Evolutionary conservation across 2,329 filamentous ascomycete species (phyloP).

Genomic region (Neofusicoccum ribis): DNA sequence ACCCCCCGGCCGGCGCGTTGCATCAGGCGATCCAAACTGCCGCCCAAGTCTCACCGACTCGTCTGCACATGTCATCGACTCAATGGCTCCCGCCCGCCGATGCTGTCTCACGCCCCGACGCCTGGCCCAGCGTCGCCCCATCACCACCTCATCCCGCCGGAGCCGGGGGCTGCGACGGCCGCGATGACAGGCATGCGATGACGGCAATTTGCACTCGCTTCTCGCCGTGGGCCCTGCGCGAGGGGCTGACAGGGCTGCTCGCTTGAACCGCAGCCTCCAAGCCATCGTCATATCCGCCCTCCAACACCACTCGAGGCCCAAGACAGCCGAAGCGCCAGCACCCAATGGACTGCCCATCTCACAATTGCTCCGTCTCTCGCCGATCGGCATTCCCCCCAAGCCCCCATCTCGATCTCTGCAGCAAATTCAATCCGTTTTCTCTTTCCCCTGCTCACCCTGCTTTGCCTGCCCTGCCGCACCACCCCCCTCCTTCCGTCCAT

Average conservation of each 20-base stretch:
- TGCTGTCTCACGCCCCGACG: conserved; percentile 16
- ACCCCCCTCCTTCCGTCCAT: not conserved
- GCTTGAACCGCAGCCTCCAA: not conserved
- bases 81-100: not conserved
- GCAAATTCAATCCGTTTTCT: not conserved
- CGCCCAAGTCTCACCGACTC: conserved; percentile 9
- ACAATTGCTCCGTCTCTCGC: not conserved
- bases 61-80: conserved; percentile 5
- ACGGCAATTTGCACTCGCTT: conserved; percentile 1
- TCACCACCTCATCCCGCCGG: not conserved
- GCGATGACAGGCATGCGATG: not conserved
- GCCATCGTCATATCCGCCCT: conserved; percentile 12
- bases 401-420: conserved; percentile 8
- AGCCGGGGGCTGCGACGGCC: no score
- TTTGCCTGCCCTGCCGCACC: conserved; percentile 1
- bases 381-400: not conserved
- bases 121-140: conserved; percentile 7
- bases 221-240: not conserved
- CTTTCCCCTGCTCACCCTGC: not conserved
- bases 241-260: conserved; percentile 6
- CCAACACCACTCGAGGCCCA: not conserved
- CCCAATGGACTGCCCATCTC: not conserved
- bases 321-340: not conserved
- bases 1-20: not conserved
- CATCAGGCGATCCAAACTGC: conserved; percentile 9